These are phyloP conservation scores for Aspergillus caelatus DNA, from an alignment of 2,329 filamentous ascomycete genomes.

Conservation along the genomic window DNA sequence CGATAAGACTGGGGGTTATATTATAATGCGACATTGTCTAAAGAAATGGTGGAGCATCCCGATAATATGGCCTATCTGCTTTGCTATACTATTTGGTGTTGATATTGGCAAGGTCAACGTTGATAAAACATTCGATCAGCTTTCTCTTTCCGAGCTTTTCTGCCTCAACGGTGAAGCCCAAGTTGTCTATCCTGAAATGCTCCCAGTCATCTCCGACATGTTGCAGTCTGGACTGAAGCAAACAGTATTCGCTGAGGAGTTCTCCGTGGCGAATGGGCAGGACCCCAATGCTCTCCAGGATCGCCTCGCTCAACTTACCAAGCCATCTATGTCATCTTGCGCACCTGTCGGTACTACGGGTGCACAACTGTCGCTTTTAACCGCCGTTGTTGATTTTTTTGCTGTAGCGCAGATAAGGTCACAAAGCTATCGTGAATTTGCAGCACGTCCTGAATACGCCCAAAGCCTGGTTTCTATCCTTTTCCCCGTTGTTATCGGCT, in stretches of 20 bases:
- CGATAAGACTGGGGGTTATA: slow-evolving; percentile 83
- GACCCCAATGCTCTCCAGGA: slow-evolving; percentile 11
- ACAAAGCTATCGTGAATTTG: slow-evolving; percentile 78
- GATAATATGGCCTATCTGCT: slow-evolving; percentile 82
- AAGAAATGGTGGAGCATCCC: slow-evolving; percentile 88
- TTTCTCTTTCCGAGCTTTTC: slow-evolving; percentile 74
- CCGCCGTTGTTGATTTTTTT: slow-evolving; percentile 77
- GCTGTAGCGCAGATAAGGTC: slow-evolving; percentile 78
- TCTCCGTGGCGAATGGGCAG: slow-evolving; percentile 56
- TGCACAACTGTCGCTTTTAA: slow-evolving; percentile 68
- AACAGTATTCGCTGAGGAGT: slow-evolving; percentile 63
- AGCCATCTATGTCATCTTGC: slow-evolving; percentile 19
- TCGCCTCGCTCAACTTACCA: slow-evolving; percentile 11
- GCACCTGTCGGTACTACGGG: slow-evolving; percentile 37
- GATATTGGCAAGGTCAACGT: slow-evolving; percentile 77
- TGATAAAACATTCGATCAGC: slow-evolving; percentile 72
- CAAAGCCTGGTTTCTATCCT: slow-evolving; percentile 77
- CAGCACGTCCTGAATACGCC: slow-evolving; percentile 76
- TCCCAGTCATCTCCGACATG: slow-evolving; percentile 83
- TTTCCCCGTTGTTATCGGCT: slow-evolving; percentile 85
- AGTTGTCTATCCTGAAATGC: slow-evolving; percentile 74
- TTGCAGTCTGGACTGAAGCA: slow-evolving; percentile 77
- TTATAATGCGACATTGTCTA: slow-evolving; percentile 78
- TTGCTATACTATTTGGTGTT: slow-evolving; percentile 83
- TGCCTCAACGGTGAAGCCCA: slow-evolving; percentile 58